Evolutionary conservation across 2,329 filamentous ascomycete species (phyloP), one percentile per base, ranked within the genome.

Genomic region (Fusarium liriodendri): DNA sequence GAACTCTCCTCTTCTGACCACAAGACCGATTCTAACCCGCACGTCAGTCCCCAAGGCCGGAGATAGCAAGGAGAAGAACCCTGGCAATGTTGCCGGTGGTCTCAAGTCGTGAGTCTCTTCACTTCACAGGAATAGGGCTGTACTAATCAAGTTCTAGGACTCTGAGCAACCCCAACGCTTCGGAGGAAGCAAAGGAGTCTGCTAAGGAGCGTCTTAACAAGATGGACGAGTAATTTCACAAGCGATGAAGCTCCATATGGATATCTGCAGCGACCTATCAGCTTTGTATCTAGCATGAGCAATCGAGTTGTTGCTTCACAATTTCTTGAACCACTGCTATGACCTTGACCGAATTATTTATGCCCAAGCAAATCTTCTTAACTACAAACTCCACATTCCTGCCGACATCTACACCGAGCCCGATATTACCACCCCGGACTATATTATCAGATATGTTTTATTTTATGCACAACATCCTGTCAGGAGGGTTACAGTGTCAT

Each of bases 101-200:
- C 82, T 88, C 16, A 88, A 88, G 81, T 86, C 87, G 85, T 88
- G 79, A 77, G 86, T 81, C 13, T 2, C 13, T 32, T 6, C 8
- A 11, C 11, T 35, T 5, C 5, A 22, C 5, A 9, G 20, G 18
- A 37, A 8, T 16, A n/a, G 35, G 18, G n/a, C 5, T 13, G 13
- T 22, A n/a, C 62, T 73, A 6, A 73, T 20, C 27, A 42, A 11
- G 57, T 22, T 1, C 1, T 14, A 86, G 84, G 8, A 86, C 88
- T 18, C 69, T 89, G 35, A 88, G 88, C 61, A 90, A 90, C 78
- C 87, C 88, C n/a, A 87, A 88, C 5, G 85, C 87, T 6, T 88
- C 87, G 0, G 85, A 88, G 0, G 88, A 89, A 79, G 87, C 88
- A 5, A 90, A 90, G 83, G 72, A 88, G 77, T 84, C 82, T 8